Evolutionary conservation across 176 grass and related monocot species (phyloP), one percentile per base, ranked within the genome.

Genomic region (Pontederia paniculata): DNA sequence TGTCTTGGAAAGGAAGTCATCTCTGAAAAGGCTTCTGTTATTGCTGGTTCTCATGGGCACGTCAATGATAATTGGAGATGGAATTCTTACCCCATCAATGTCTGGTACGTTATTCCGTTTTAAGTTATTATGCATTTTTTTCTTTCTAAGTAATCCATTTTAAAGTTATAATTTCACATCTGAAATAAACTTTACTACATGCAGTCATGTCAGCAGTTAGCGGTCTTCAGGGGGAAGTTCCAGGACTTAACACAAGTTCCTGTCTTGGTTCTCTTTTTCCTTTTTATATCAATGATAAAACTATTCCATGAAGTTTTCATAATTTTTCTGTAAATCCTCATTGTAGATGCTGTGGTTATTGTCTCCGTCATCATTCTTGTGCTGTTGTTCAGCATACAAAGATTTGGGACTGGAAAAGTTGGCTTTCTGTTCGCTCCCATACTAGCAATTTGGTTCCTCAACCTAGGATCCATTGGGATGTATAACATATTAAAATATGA

Each of bases 71-170:
- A 98, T 98, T 45, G 93, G 93, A 50, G 93, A 98, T 55, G 83
- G 93, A 31, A 98, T 98, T 81, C 93, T 98, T 73, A 98, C 93
- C 71, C 93, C 93, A 48, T 82, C 93, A 23, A 91, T 98, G 93
- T 98, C 86, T 79, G 93, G 93, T 98, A 69, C 14, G 5, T 9
- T 42, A 20, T 55, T 57, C 25, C 12, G 12, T 69, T 50, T 68
- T 73, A 50, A 54, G 28, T 37, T 37, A 37, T 5, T 31, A 5
- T 31, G 25, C 28, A 37, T 37, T 37, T 37, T n/a, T 6, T 37
- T 37, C 28, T 37, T 37, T 37, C 28, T 37, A 2, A 37, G 0
- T 37, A 6, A 37, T 37, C 28, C 28, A 37, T 37, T 37, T 37
- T 37, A 37, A 6, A 37, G 28, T 37, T 37, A 37, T 37, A 37